Percentiles rank a stretch among this genome's conserved stretches.
phyloP scores from a whole-genome alignment of 768 basidiomycete genomes.

The Atractiella rhizophila region DNA sequence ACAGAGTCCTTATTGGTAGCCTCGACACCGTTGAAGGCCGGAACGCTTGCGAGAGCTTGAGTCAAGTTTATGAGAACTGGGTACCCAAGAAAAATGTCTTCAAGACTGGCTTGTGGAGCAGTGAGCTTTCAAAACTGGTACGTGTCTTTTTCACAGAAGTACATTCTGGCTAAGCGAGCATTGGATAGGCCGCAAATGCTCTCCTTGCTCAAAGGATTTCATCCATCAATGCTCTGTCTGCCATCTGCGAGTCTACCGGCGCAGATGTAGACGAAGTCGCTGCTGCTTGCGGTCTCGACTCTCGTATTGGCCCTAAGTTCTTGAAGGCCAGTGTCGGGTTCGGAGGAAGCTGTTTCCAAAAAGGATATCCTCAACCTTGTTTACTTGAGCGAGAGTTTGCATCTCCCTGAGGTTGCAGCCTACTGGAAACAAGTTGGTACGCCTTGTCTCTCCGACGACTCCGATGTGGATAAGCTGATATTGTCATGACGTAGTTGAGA shows the following conservation, averaged over 20 bases:
- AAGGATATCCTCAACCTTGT: slow-evolving; percentile 98
- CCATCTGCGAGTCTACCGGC: slow-evolving; percentile 94
- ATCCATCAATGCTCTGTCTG: slow-evolving; percentile 88
- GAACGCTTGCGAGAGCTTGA: slow-evolving; percentile 48
- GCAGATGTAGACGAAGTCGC: slow-evolving; percentile 97
- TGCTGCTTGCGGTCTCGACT: slow-evolving; percentile 73
- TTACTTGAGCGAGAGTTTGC: slow-evolving; percentile 78
- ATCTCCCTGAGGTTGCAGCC: slow-evolving; percentile 84
- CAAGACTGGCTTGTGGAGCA: slow-evolving; percentile 92
- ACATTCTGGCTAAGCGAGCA: not conserved
- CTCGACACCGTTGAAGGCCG: slow-evolving; percentile 68
- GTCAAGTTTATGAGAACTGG: slow-evolving; percentile 82
- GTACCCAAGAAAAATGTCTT: slow-evolving; percentile 60
- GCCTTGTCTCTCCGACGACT: not conserved
- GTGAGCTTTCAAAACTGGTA: slow-evolving; percentile 77
- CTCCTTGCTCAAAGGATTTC: slow-evolving; percentile 99
- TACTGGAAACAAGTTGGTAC: slow-evolving; percentile 46
- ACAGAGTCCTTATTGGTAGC: slow-evolving; percentile 91
- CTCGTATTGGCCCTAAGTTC: slow-evolving; percentile 83
- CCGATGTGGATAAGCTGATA: not conserved
- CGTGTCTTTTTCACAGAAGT: not conserved
- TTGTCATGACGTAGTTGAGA: slow-evolving; percentile 51
- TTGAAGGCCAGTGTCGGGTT: slow-evolving; percentile 87
- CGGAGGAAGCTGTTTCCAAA: slow-evolving; percentile 96
- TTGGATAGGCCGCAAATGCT: slow-evolving; percentile 59